These are phyloP conservation scores for Wickerhamomyces rabaulensis DNA, from an alignment of 805 yeast species.

Conservation along the genomic window DNA sequence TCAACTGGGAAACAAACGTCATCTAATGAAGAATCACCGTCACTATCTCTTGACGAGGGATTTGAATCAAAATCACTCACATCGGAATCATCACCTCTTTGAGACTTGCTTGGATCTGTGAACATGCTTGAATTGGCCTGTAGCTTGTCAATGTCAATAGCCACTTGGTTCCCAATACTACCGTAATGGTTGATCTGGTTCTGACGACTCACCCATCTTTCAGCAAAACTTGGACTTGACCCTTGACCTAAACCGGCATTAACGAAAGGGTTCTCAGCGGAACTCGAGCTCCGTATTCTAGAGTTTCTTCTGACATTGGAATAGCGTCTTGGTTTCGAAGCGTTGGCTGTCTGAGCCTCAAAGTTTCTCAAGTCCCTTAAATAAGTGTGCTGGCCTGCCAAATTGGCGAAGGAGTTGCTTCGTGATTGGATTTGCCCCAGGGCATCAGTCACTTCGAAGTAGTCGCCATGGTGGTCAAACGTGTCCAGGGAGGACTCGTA, in stretches of 20 bases:
- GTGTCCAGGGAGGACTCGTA: not conserved
- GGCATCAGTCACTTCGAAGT: conserved; percentile 7
- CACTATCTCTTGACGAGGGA: conserved; percentile 35
- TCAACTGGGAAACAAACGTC: conserved; percentile 87
- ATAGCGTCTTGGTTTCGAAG: not conserved
- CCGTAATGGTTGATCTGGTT: conserved; percentile 1
- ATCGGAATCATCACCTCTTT: conserved; percentile 6
- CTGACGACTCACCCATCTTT: conserved; percentile 24
- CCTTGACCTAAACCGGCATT: not conserved
- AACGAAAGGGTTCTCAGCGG: conserved; percentile 4
- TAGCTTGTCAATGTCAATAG: conserved; percentile 2
- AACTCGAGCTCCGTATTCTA: conserved; percentile 1
- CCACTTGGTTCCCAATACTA: not conserved
- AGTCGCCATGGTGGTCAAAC: not conserved
- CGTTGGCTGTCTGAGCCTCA: not conserved
- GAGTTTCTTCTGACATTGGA: not conserved
- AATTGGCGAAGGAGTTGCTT: conserved; percentile 3
- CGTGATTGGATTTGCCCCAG: conserved; percentile 6
- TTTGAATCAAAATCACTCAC: conserved; percentile 30
- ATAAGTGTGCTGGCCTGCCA: not conserved
- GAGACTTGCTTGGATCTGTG: not conserved
- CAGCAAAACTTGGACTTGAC: conserved; percentile 22
- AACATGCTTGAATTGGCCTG: not conserved
- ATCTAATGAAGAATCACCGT: conserved; percentile 68
- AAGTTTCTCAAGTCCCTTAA: conserved; percentile 9